Conservation (phyloP, 2,329 filamentous ascomycete genomes). For the Diplocarpon mali region DNA sequence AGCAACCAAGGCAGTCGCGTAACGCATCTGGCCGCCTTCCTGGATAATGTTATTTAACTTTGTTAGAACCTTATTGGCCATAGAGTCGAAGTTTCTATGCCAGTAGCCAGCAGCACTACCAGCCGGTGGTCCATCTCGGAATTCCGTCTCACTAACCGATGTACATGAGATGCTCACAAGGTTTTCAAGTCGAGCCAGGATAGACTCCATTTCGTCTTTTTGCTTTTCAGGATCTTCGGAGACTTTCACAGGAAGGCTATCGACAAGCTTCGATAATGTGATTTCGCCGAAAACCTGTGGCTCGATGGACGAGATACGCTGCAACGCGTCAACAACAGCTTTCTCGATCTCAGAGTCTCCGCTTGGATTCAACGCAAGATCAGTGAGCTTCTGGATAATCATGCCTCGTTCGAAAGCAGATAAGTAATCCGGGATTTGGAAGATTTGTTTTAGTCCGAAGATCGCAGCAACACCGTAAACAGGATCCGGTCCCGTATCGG, state of each 20-base stretch:
- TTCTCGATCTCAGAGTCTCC: conserved; percentile 12
- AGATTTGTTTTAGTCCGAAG: conserved; percentile 19
- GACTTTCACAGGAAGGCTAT: conserved; percentile 16
- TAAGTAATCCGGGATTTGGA: conserved; percentile 18
- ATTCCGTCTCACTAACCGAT: conserved; percentile 9
- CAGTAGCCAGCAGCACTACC: conserved; percentile 7
- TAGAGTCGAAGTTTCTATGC: conserved; percentile 18
- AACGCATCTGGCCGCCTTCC: conserved; percentile 12
- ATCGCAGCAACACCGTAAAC: conserved; percentile 16
- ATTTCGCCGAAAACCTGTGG: conserved; percentile 16
- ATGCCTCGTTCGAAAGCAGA: conserved; percentile 16
- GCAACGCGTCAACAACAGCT: conserved; percentile 16
- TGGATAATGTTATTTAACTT: conserved; percentile 4
- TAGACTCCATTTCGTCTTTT: conserved; percentile 5
- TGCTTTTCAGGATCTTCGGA: not conserved
- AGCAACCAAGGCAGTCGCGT: conserved; percentile 18
- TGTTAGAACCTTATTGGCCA: conserved; percentile 12
- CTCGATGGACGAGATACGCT: conserved; percentile 17
- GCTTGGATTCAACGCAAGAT: conserved; percentile 10
- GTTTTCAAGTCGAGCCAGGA: conserved; percentile 14
- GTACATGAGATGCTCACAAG: conserved; percentile 18
- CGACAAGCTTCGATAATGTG: conserved; percentile 19
- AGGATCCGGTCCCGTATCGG: conserved; percentile 7
- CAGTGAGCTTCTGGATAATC: conserved; percentile 19
- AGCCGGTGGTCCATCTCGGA: not conserved